Base-by-base conservation (phyloP, 352 stramenopile genomes). In the Globisporangium nodosum region DNA sequence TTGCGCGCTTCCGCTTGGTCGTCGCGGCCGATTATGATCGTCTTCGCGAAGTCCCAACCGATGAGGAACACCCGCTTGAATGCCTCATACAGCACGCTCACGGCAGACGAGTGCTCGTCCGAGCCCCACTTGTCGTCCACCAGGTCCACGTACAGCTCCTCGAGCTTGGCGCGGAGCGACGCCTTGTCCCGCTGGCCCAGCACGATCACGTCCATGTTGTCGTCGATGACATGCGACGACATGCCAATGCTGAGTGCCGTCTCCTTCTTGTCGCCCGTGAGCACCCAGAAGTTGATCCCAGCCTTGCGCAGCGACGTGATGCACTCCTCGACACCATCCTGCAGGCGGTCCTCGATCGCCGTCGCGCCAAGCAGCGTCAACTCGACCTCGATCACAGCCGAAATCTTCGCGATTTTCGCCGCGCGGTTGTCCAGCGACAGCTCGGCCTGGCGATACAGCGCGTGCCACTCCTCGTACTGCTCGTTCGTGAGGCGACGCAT, bases 221-320 rank as follows among this genome's bases (percentile, higher is more conserved):
- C 83, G 57, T 92, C 82, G 35, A 96, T 96, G 43, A 95, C 83
- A 49, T 96, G 84, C 20, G 85, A 95, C 16, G 87, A 93, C 82
- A 94, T 94, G 31, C 89, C 96, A 56, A 99, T 99, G 71, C 99
- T 98, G 57, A 99, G 93, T 1, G 97, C 97, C 2, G 97, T 99
- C 65, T 98, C 97, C 54, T 97, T 80, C 48, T 98, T 98, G 66
- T 99, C 97, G 33, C 97, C 97, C 6, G 97, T 99, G 13, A 99
- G 79, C 27, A 99, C 91, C 96, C 96, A 99, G 31, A 99, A 82
- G 70, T 98, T 98, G 63, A 99, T 98, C 11, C 96, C 95, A 18
- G 97, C 97, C 27, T 96, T 88, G 24, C 73, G 80, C 0, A 99
- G 74, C 8, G 92, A 91, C 15, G 82, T 76, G 61, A 99, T 98